Base-by-base conservation (phyloP, 2,329 filamentous ascomycete genomes). In the Gaeumannomyces sp. region DNA sequence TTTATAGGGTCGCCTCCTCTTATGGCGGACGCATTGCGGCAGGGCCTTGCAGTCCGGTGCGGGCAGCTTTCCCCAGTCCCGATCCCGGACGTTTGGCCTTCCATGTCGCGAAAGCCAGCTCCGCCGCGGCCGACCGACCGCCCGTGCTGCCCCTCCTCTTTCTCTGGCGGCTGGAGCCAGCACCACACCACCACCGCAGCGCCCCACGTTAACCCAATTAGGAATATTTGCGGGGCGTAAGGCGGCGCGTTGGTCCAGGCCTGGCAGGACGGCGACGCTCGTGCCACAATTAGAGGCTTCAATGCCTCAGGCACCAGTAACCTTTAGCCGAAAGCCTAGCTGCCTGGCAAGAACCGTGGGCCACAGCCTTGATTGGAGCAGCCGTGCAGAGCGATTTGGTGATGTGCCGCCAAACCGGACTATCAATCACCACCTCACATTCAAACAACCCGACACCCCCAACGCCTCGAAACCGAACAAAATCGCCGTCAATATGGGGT, bases 401-500 rank as follows among this genome's bases (percentile, higher is more conserved):
- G 35, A 38, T 38, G 35, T 38, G 14, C 13, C 35, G 14, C 13
- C 35, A 16, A 38, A 2, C 35, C 35, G n/a, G 45, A 50, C 45
- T 14, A 53, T n/a, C 45, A 53, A 53, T 53, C 45, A 53, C 45
- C 22, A 50, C 45, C 45, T 25, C 45, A 22, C 45, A 53, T 53
- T n/a, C 22, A 50, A 27, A 68, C 65, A 1, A 62, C 60, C 60
- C 16, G 45, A 45, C 38, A 19, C 38, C 38, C 60, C 13, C 38
- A 45, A 53, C 60, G 35, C 27, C 27, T 14, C 38, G 60, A 53
- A 22, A n/a, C 45, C 45, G 45, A 53, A 22, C 22, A 25, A 62
- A 28, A 61, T 16, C 35, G 27, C 60, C 60, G 60, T 28, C 60
- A 61, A 62, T 38, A 62, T 62, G 60, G 60, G n/a, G 60, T 62